Conservation (phyloP, 495 filamentous ascomycete genomes). For the Penicillium coprophilum region DNA sequence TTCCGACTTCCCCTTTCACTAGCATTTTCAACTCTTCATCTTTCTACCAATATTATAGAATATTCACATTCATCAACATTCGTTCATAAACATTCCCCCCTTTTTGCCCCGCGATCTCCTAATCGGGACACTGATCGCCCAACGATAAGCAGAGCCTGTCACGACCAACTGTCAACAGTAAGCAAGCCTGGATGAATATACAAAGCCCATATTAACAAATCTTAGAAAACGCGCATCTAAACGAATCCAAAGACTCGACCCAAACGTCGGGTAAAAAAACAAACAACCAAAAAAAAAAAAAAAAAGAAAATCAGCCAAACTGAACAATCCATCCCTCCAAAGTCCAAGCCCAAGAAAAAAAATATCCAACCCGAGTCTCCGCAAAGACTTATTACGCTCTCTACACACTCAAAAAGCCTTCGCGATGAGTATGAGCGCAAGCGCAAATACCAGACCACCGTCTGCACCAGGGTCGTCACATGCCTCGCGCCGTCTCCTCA, state of each 20-base stretch:
- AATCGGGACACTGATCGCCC: constrained; percentile 8
- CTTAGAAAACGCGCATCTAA: neutral
- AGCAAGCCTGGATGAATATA: neutral
- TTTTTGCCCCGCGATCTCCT: constrained; percentile 21
- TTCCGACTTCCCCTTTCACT: too few species aligned
- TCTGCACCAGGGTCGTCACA: neutral
- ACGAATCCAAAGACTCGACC: neutral
- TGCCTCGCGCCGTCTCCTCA: constrained; percentile 33
- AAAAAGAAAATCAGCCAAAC: constrained; percentile 9
- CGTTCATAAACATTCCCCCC: too few species aligned
- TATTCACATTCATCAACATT: too few species aligned
- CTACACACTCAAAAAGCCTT: constrained; percentile 1
- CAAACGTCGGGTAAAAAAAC: neutral
- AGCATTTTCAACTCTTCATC: too few species aligned
- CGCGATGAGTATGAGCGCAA: constrained; percentile 8
- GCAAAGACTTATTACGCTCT: constrained; percentile 2
- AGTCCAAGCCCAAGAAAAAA: constrained; percentile 1
- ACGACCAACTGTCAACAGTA: constrained; percentile 5
- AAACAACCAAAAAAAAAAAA: neutral
- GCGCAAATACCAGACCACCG: neutral
- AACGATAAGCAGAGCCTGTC: constrained; percentile 14
- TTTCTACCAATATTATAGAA: too few species aligned
- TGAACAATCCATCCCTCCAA: neutral
- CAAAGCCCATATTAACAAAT: neutral
- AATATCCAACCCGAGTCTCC: constrained; percentile 6